Evolutionary conservation across 495 filamentous ascomycete species (phyloP).

Genomic region (Oleoguttula mirabilis): DNA sequence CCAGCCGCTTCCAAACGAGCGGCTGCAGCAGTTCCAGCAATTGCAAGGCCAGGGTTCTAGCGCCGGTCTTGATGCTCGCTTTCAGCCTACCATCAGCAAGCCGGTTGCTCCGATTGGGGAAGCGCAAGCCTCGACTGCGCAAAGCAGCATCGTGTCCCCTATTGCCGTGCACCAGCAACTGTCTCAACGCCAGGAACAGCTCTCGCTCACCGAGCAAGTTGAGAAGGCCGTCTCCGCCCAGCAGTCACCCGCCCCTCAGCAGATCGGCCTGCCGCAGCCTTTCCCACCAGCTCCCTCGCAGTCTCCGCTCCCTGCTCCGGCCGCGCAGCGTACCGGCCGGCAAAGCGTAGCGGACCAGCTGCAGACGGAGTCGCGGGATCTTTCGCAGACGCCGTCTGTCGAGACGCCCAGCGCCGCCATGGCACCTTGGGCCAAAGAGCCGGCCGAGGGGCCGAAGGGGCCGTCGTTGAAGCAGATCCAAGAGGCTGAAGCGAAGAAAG

Average conservation of each 20-base stretch:
- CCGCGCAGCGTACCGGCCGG: conserved; percentile 62
- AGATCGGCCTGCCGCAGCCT: conserved; percentile 57
- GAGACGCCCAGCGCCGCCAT: conserved; percentile 40
- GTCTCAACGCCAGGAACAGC: conserved; percentile 25
- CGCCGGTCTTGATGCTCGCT: conserved; percentile 12
- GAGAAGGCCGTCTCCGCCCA: conserved; percentile 63
- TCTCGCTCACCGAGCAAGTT: conserved; percentile 78
- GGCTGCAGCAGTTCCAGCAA: conserved; percentile 52
- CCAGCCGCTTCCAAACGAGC: conserved; percentile 43
- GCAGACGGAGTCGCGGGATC: conserved; percentile 56
- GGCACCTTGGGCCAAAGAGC: conserved; percentile 90
- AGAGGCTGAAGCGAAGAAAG: conserved; percentile 83
- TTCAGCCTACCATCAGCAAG: conserved; percentile 9
- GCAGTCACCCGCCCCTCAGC: conserved; percentile 43
- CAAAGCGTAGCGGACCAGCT: conserved; percentile 76
- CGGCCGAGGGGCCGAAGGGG: conserved; percentile 58
- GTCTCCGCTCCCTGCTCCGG: conserved; percentile 75
- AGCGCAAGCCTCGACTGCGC: conserved; percentile 10
- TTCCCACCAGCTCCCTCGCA: conserved; percentile 58
- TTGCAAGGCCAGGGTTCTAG: conserved; percentile 24
- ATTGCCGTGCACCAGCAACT: background rate
- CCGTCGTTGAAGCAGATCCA: conserved; percentile 96
- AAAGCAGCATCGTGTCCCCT: conserved; percentile 18
- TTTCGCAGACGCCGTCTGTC: conserved; percentile 53
- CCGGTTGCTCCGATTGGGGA: background rate